Percentiles rank a stretch among this genome's conserved stretches.
These are phyloP conservation scores for Pythium vanterpoolii DNA, from an alignment of 352 stramenopile species.

Conservation along the genomic window DNA sequence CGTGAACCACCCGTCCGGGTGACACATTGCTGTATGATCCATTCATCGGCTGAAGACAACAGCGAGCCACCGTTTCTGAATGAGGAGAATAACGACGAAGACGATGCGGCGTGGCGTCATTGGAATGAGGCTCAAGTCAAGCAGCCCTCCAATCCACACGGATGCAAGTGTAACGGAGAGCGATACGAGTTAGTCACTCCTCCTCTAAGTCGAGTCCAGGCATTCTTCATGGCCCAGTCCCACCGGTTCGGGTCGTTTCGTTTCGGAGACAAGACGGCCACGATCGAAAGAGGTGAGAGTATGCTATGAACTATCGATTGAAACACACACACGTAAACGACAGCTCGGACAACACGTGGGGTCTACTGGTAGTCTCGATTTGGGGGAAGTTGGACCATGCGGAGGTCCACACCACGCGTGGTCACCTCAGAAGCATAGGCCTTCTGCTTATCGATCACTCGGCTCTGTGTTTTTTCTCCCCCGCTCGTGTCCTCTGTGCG, in stretches of 20 bases:
- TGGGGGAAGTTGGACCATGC: background rate
- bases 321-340: background rate
- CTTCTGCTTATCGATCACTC: background rate
- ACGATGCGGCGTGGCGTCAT: background rate
- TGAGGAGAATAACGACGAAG: background rate
- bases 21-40: background rate
- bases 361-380: background rate
- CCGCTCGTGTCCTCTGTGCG: background rate
- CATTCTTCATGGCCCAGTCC: background rate
- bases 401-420: background rate
- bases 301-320: background rate
- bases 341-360: background rate
- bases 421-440: background rate
- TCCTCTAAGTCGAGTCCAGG: background rate
- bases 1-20: conserved; percentile 9
- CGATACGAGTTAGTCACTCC: background rate
- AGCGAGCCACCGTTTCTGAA: background rate
- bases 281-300: background rate
- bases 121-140: background rate
- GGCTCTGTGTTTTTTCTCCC: background rate
- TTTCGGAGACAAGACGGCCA: background rate
- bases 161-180: background rate
- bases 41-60: background rate
- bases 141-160: background rate
- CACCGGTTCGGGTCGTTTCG: background rate